Conservation (phyloP, 73 alveolate species). For the Paramecium sonneborni region DNA sequence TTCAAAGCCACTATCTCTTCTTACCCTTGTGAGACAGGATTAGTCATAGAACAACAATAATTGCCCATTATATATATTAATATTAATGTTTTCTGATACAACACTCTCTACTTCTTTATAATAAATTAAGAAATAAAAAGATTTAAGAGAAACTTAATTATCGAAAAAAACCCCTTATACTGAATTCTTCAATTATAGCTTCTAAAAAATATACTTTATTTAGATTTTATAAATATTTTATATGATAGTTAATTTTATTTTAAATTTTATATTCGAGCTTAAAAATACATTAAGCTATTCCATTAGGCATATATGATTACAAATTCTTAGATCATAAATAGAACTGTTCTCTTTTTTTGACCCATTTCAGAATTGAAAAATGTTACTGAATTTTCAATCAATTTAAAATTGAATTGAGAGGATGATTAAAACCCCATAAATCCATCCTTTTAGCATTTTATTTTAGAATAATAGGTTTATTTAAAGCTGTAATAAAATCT, state of each 20-base stretch:
- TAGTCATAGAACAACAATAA: neutral
- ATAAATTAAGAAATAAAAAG: neutral
- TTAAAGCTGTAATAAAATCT: neutral
- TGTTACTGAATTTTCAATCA: neutral
- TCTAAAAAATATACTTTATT: too few species aligned
- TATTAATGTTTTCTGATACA: neutral
- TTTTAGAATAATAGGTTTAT: neutral
- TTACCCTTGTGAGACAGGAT: neutral
- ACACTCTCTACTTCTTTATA: neutral
- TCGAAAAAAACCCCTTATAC: too few species aligned
- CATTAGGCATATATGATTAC: neutral
- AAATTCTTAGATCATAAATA: neutral
- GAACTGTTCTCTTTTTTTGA: neutral
- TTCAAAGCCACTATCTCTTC: neutral
- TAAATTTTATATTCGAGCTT: neutral
- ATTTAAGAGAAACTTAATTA: too few species aligned
- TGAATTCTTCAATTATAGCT: too few species aligned
- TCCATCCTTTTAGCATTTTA: neutral
- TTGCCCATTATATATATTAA: neutral
- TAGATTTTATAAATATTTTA: too few species aligned
- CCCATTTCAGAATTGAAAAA: neutral
- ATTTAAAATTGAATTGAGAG: neutral
- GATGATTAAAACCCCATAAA: neutral
- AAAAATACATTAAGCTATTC: neutral
- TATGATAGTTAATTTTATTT: neutral